Conservation (phyloP, 495 filamentous ascomycete genomes). For the Penicillium paxilli region DNA sequence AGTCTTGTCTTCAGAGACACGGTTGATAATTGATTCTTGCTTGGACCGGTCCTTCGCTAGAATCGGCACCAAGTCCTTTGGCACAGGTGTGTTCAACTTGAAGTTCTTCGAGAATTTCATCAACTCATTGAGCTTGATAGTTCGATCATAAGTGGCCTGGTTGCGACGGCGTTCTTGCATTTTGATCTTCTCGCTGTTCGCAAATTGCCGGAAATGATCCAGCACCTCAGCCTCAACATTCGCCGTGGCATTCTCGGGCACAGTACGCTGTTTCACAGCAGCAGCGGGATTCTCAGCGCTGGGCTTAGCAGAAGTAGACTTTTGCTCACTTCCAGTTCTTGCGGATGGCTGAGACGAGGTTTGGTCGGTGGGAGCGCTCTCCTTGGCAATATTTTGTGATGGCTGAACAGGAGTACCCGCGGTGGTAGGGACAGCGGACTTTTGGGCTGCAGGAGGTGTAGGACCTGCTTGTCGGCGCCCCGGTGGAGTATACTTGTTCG, state of each 20-base stretch:
- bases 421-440: conserved; percentile 15
- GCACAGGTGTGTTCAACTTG: conserved; percentile 88
- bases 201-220: conserved; percentile 80
- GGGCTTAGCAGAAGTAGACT: conserved; percentile 27
- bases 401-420: conserved; percentile 42
- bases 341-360: conserved; percentile 15
- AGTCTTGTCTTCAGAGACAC: conserved; percentile 67
- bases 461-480: conserved; percentile 76
- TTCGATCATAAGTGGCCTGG: conserved; percentile 69
- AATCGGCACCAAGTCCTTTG: conserved; percentile 88
- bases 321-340: conserved; percentile 39
- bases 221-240: conserved; percentile 79
- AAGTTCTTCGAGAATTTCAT: conserved; percentile 94
- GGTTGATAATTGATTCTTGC: conserved; percentile 88
- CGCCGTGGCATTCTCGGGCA: conserved; percentile 62
- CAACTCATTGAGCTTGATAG: conserved; percentile 86
- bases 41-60: conserved; percentile 92
- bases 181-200: conserved; percentile 71
- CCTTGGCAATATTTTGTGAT: conserved; percentile 25
- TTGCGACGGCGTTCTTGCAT: conserved; percentile 71
- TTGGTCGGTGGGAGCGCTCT: conserved; percentile 34
- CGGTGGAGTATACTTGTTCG: conserved; percentile 88
- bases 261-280: conserved; percentile 27
- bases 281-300: conserved; percentile 18
- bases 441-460: conserved; percentile 61